Evolutionary conservation across 2,329 filamentous ascomycete species (phyloP).

Genomic region (Thielaviopsis punctulata): DNA sequence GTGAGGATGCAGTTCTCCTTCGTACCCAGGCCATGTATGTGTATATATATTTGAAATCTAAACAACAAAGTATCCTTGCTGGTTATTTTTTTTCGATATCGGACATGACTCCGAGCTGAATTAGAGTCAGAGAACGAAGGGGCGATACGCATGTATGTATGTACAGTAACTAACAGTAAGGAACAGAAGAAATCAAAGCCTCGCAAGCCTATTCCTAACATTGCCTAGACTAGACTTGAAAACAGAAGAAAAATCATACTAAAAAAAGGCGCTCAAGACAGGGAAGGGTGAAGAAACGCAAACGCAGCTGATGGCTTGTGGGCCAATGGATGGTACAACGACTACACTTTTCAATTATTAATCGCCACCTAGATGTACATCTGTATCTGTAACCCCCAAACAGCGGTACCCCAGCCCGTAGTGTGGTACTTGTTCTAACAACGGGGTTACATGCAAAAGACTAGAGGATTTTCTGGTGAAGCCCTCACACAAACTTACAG

Average conservation of each 20-base stretch:
- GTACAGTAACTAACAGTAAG: background rate
- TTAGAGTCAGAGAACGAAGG: background rate
- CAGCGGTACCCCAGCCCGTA: no score
- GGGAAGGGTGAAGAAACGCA: background rate
- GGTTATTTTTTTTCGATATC: no score
- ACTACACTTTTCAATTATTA: background rate
- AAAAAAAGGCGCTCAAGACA: background rate
- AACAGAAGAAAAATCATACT: background rate
- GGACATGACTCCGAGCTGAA: background rate
- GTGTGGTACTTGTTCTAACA: no score
- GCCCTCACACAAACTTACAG: no score
- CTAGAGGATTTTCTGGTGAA: no score
- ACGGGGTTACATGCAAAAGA: no score
- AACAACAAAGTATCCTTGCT: no score
- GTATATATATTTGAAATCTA: no score
- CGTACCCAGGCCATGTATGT: no score
- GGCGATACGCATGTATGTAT: no score
- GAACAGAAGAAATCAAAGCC: background rate
- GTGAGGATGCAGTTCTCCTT: no score
- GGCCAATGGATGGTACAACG: background rate
- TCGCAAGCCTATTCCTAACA: background rate
- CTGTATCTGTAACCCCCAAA: no score
- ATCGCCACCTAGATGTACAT: background rate
- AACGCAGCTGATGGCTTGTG: background rate
- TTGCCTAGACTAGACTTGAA: background rate